Evolutionary conservation across 352 stramenopile genomes (phyloP).

Genomic region (Pythium apleroticum): DNA sequence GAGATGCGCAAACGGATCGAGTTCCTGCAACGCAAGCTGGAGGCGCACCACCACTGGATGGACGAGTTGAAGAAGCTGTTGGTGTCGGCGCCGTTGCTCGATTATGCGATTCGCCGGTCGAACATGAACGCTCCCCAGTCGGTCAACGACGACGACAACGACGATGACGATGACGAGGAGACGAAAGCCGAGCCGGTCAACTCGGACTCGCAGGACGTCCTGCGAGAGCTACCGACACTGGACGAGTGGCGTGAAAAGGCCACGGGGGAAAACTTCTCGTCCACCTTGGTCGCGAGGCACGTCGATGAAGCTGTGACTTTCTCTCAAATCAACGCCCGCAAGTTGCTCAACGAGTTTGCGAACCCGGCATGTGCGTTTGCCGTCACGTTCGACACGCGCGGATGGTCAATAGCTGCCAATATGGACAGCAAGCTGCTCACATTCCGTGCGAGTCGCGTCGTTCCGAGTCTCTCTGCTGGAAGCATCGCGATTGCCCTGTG

Average conservation of each 20-base stretch:
- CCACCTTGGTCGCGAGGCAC: conserved; percentile 36
- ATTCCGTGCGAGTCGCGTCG: conserved; percentile 44
- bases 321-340: conserved; percentile 35
- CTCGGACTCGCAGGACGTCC: background rate
- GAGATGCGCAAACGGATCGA: conserved; percentile 38
- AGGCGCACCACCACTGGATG: conserved; percentile 51
- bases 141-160: conserved; percentile 5
- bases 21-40: conserved; percentile 47
- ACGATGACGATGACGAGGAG: background rate
- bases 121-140: background rate
- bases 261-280: conserved; percentile 24
- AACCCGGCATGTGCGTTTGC: conserved; percentile 31
- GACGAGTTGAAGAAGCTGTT: conserved; percentile 48
- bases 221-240: conserved; percentile 11
- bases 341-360: conserved; percentile 34
- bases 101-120: conserved; percentile 19
- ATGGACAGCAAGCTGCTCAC: conserved; percentile 38
- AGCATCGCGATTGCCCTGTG: conserved; percentile 49
- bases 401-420: conserved; percentile 48
- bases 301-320: conserved; percentile 26
- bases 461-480: conserved; percentile 22
- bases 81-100: conserved; percentile 47
- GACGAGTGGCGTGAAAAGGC: conserved; percentile 28
- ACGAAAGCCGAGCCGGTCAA: background rate
- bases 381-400: conserved; percentile 38